Base-by-base conservation (phyloP, 495 filamentous ascomycete genomes). In the Neurospora sp. region DNA sequence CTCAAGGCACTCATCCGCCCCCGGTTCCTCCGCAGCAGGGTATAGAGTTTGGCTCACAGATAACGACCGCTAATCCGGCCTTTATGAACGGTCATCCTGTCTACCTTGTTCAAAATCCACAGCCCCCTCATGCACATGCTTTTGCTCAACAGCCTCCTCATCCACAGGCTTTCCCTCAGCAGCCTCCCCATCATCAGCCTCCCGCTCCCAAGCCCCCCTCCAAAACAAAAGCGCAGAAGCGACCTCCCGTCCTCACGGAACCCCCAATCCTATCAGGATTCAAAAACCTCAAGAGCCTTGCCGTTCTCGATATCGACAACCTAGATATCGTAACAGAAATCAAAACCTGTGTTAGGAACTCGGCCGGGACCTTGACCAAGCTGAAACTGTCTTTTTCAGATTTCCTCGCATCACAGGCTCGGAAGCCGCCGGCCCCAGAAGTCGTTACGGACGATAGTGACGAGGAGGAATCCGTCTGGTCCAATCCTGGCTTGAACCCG, bases 361-460 rank as follows among this genome's bases (percentile, higher is more conserved):
- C 83, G 14, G 84, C 85, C 0, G 81, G 83, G 8, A 85, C 85
- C 2, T 82, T 91, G 35, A 83, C 82, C 27, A 83, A 83, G 60
- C 77, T 91, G 37, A 86, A 86, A 73, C 78, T 91, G 5, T 91
- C 89, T 2, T 86, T 91, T 71, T 90, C 90, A 0, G 83, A 87
- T 23, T 39, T 76, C 0, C 79, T 89, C 3, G 86, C 87, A 7
- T 76, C 77, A 70, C 84, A 84, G 75, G 85, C 89, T 54, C 84
- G 88, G 39, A 89, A 86, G 74, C 85, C 86, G 6, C 75, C 81
- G 5, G 27, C 54, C 6, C 78, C 84, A 0, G 85, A 87, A 38
- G 74, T 82, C 20, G 85, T 85, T 27, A 80, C 85, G 0, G 84
- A 87, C 20, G 88, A 89, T 69, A 66, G 54, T 35, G 54, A 66